phyloP scores from a whole-genome alignment of 2,329 filamentous ascomycete species.

The Nigrospora osmanthi region DNA sequence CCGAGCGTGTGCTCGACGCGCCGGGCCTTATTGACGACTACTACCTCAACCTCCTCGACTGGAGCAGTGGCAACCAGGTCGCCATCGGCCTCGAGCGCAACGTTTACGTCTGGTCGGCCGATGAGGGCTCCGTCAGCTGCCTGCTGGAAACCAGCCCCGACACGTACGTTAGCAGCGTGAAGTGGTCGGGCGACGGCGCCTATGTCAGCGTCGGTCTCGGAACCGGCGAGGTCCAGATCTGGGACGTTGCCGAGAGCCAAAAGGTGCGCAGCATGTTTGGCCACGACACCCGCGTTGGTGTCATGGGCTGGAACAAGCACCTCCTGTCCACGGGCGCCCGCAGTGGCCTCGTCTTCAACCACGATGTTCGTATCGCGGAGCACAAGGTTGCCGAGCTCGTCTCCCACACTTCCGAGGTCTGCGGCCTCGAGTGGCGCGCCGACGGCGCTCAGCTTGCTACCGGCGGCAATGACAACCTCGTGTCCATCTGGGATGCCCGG shows the following conservation, averaged over 20 bases:
- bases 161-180: constrained; percentile 96
- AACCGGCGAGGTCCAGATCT: constrained; percentile 96
- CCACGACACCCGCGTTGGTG: constrained; percentile 91
- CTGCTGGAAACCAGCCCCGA: constrained; percentile 82
- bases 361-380: constrained; percentile 93
- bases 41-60: constrained; percentile 97
- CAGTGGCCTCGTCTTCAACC: constrained; percentile 94
- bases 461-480: constrained; percentile 96
- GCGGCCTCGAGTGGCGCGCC: constrained; percentile 93
- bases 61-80: constrained; percentile 96
- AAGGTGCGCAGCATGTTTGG: constrained; percentile 99
- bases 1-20: constrained; percentile 92
- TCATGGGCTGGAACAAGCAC: constrained; percentile 99
- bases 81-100: constrained; percentile 95
- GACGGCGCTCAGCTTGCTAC: constrained; percentile 96
- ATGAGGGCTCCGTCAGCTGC: constrained; percentile 81
- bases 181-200: constrained; percentile 95
- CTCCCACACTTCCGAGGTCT: constrained; percentile 96
- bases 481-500: constrained; percentile 97
- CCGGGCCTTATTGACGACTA: constrained; percentile 96
- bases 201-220: constrained; percentile 95
- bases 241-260: constrained; percentile 90
- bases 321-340: constrained; percentile 90
- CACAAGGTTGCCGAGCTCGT: constrained; percentile 98
- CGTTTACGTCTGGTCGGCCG: constrained; percentile 98